Evolutionary conservation across 495 filamentous ascomycete genomes (phyloP).

Genomic region (Oleoguttula mirabilis): DNA sequence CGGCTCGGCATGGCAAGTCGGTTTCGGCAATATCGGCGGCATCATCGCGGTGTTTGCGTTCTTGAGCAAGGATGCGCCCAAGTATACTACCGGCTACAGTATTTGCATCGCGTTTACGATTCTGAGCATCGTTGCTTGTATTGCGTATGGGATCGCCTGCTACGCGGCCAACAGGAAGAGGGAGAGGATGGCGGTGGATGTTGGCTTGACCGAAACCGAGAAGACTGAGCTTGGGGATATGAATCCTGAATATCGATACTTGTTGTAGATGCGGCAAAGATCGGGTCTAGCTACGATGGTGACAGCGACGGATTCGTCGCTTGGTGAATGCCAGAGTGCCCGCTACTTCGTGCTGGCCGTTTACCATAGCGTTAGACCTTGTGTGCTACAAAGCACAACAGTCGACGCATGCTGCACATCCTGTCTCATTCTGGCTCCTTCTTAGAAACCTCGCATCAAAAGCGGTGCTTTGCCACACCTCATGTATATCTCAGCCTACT

Average conservation of each 20-base stretch:
- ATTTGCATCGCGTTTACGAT: constrained; percentile 67
- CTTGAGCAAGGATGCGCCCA: constrained; percentile 53
- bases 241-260: constrained; percentile 51
- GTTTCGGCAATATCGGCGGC: constrained; percentile 58
- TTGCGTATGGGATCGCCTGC: constrained; percentile 49
- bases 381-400: too few species aligned
- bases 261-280: too few species aligned
- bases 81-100: constrained; percentile 61
- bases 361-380: too few species aligned
- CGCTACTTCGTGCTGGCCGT: too few species aligned
- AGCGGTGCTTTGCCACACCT: too few species aligned
- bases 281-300: too few species aligned
- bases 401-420: too few species aligned
- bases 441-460: too few species aligned
- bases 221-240: constrained; percentile 61
- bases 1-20: constrained; percentile 79
- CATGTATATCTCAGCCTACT: too few species aligned
- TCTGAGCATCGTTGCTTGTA: constrained; percentile 49
- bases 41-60: constrained; percentile 86
- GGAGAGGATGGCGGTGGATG: constrained; percentile 38
- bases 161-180: constrained; percentile 54
- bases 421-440: too few species aligned
- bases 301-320: too few species aligned
- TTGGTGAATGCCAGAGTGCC: too few species aligned
- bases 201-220: constrained; percentile 56